A percentile compares a stretch with the other conserved stretches of the same genome.
Conservation (phyloP, 768 basidiomycete genomes). For the Tubosaeta sp. region DNA sequence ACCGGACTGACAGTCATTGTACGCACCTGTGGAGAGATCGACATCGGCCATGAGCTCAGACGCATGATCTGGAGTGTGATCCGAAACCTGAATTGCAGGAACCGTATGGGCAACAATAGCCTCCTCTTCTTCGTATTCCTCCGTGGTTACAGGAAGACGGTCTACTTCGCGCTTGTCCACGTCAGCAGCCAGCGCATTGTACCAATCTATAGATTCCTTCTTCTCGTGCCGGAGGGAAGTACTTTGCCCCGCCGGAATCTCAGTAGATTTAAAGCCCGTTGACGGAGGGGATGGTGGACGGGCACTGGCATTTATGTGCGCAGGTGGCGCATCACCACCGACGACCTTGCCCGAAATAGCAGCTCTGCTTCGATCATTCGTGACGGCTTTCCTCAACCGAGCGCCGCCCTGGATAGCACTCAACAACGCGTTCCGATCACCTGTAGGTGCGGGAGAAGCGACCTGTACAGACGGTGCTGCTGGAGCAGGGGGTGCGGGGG, state of each 20-base stretch:
- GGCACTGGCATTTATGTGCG: constrained; percentile 57
- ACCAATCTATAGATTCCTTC: constrained; percentile 89
- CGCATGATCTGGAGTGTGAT: constrained; percentile 34
- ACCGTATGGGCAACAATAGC: constrained; percentile 27
- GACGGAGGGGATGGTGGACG: constrained; percentile 17
- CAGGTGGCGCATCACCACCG: constrained; percentile 66
- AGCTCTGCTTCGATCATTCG: constrained; percentile 77
- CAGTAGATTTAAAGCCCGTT: constrained; percentile 7
- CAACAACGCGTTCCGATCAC: constrained; percentile 65
- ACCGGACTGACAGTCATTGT: neutral
- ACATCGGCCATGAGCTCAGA: constrained; percentile 67
- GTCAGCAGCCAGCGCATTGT: constrained; percentile 71
- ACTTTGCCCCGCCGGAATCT: constrained; percentile 12
- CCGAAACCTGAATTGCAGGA: constrained; percentile 58
- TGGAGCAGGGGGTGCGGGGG: constrained; percentile 30
- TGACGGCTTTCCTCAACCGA: constrained; percentile 68
- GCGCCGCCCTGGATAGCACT: constrained; percentile 75
- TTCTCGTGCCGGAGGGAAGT: constrained; percentile 38
- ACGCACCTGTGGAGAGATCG: constrained; percentile 58
- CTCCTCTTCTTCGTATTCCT: constrained; percentile 59
- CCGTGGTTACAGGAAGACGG: constrained; percentile 48
- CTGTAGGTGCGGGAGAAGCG: constrained; percentile 37
- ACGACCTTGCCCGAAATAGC: constrained; percentile 71
- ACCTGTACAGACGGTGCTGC: constrained; percentile 23
- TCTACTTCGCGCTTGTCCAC: constrained; percentile 44